These are phyloP conservation scores for Pseudofabraea citricarpa DNA, from an alignment of 2,329 filamentous ascomycete genomes.

Conservation along the genomic window DNA sequence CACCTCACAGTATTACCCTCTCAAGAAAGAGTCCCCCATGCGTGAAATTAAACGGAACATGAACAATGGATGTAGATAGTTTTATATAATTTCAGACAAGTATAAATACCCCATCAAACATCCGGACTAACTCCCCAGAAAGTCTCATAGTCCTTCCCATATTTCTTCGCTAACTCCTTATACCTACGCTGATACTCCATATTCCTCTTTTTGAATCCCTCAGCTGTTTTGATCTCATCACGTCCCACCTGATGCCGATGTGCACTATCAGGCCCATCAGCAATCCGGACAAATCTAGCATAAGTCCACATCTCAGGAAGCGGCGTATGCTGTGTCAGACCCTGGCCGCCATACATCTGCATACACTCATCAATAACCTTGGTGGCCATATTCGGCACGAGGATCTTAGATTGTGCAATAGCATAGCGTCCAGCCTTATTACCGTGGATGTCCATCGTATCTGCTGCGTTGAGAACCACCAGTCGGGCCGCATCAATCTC, in stretches of 20 bases:
- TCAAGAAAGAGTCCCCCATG: too few relatives aligned
- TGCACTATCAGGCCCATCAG: conserved; percentile 36
- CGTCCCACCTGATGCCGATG: conserved; percentile 37
- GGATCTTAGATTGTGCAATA: conserved; percentile 38
- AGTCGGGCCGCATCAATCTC: conserved; percentile 34
- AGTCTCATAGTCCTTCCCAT: conserved; percentile 9
- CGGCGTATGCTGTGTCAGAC: conserved; percentile 36
- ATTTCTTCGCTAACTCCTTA: conserved; percentile 8
- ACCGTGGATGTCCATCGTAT: conserved; percentile 35
- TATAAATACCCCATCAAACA: too few relatives aligned
- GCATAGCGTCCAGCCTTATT: conserved; percentile 35
- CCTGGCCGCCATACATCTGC: conserved; percentile 37
- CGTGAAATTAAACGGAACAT: too few relatives aligned
- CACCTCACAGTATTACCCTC: too few relatives aligned
- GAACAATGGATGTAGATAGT: too few relatives aligned
- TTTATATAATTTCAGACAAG: too few relatives aligned
- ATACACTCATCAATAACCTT: conserved; percentile 38
- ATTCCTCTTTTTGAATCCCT: conserved; percentile 28
- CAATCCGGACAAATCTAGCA: conserved; percentile 35
- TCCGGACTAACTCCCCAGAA: conserved; percentile 9
- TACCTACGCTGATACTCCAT: conserved; percentile 28
- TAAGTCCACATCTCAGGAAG: conserved; percentile 38
- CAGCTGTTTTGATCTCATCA: conserved; percentile 36
- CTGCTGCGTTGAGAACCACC: conserved; percentile 36
- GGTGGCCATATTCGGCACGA: conserved; percentile 33